Evolutionary conservation across 2,329 filamentous ascomycete species (phyloP).

Genomic region (Colletotrichum coccodes): DNA sequence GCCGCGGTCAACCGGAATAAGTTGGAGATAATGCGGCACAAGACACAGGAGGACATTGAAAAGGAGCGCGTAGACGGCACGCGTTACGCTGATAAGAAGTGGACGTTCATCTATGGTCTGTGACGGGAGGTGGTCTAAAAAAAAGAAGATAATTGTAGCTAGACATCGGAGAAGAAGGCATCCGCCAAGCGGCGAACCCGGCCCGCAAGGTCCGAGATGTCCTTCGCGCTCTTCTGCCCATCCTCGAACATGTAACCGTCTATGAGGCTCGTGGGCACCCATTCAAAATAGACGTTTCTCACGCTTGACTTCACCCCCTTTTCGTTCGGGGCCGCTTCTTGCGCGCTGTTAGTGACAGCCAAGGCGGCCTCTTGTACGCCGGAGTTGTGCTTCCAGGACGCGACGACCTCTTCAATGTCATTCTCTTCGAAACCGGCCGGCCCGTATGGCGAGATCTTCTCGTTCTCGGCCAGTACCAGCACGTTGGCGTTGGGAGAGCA

Average conservation of each 20-base stretch:
- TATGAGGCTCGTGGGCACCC: constrained; percentile 61
- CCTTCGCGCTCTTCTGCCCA: constrained; percentile 51
- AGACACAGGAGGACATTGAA: constrained; percentile 37
- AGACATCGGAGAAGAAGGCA: constrained; percentile 55
- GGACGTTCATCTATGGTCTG: constrained; percentile 42
- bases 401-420: constrained; percentile 59
- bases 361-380: not conserved
- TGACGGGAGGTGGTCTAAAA: constrained; percentile 17
- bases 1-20: constrained; percentile 39
- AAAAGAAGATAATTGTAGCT: not conserved
- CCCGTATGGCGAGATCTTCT: constrained; percentile 65
- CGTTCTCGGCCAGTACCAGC: constrained; percentile 66
- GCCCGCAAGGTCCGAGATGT: constrained; percentile 52
- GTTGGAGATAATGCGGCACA: constrained; percentile 32
- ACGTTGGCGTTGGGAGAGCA: constrained; percentile 57
- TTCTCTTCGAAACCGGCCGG: constrained; percentile 57
- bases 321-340: not conserved
- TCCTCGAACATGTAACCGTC: constrained; percentile 66
- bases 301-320: constrained; percentile 38
- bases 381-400: constrained; percentile 51
- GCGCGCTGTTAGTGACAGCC: constrained; percentile 29
- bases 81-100: constrained; percentile 41
- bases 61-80: constrained; percentile 34
- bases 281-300: constrained; percentile 69
- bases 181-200: constrained; percentile 48